Conservation (phyloP, 306 rosid species). For the Senna tora region DNA sequence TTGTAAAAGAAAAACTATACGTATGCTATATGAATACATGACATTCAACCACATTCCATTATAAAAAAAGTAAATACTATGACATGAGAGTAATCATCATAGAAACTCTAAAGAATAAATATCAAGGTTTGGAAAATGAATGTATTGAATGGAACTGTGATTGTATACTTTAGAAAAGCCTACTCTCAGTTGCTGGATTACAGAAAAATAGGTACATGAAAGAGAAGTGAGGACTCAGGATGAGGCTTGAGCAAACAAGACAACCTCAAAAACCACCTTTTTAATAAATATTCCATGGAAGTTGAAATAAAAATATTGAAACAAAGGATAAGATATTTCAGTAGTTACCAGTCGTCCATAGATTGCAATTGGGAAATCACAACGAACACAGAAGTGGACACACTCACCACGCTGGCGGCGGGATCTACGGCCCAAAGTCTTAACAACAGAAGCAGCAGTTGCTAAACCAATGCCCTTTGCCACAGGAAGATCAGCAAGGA, state of each 20-base stretch:
- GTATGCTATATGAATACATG: neutral
- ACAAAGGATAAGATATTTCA: neutral
- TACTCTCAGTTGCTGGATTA: neutral
- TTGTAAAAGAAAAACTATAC: neutral
- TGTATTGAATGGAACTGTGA: neutral
- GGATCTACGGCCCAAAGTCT: conserved; percentile 69
- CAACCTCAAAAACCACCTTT: neutral
- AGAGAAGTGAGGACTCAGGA: neutral
- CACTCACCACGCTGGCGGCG: conserved; percentile 80
- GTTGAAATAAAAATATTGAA: neutral
- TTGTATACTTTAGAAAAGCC: neutral
- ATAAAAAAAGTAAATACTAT: neutral
- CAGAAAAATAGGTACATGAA: neutral
- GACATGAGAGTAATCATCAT: neutral
- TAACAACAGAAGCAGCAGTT: conserved; percentile 52
- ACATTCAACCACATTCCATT: neutral
- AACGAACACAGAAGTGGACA: conserved; percentile 73
- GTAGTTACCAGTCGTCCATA: conserved; percentile 70
- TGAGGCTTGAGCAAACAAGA: neutral
- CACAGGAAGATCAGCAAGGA: conserved; percentile 77
- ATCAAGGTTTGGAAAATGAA: neutral
- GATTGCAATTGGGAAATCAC: conserved; percentile 71
- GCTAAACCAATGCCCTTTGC: conserved; percentile 76
- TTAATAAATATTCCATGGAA: neutral
- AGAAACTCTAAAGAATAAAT: neutral